Conservation (phyloP, 345 rosid genomes). For the Linum tenue region DNA sequence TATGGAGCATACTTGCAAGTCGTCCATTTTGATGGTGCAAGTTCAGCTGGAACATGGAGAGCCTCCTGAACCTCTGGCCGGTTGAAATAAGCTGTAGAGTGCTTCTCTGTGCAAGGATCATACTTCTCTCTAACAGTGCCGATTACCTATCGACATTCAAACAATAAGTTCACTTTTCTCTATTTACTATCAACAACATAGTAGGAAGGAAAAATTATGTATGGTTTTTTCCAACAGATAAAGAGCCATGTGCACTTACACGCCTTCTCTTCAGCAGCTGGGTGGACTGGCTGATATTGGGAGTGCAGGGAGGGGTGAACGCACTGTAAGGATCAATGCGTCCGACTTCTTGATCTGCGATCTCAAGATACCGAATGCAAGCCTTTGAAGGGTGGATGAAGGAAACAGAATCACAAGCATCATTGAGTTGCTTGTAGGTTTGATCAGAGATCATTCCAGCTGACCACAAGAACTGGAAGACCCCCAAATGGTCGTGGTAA, state of each 20-base stretch:
- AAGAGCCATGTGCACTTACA: slow-evolving; percentile 29
- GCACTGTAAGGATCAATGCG: slow-evolving; percentile 84
- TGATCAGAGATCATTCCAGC: slow-evolving; percentile 85
- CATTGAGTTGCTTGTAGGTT: slow-evolving; percentile 55
- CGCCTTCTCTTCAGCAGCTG: slow-evolving; percentile 46
- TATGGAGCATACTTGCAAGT: slow-evolving; percentile 62
- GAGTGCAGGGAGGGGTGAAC: slow-evolving; percentile 62
- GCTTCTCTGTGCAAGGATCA: slow-evolving; percentile 92
- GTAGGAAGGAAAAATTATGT: too few relatives aligned
- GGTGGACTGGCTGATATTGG: slow-evolving; percentile 42
- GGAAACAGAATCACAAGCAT: slow-evolving; percentile 57
- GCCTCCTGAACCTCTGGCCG: slow-evolving; percentile 71
- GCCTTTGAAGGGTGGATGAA: slow-evolving; percentile 56
- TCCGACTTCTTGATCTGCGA: slow-evolving; percentile 61
- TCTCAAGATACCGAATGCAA: slow-evolving; percentile 43
- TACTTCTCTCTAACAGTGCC: slow-evolving; percentile 62
- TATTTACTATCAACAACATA: too few relatives aligned
- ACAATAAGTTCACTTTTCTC: not conserved
- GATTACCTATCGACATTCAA: slow-evolving; percentile 24
- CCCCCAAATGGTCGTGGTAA: slow-evolving; percentile 66
- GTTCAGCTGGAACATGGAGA: slow-evolving; percentile 56
- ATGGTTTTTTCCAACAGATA: not conserved
- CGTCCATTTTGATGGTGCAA: slow-evolving; percentile 71
- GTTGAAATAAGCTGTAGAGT: slow-evolving; percentile 71
- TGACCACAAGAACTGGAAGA: slow-evolving; percentile 78